phyloP scores from a whole-genome alignment of 768 basidiomycete species.

The Rhodotorula kratochvilovae region DNA sequence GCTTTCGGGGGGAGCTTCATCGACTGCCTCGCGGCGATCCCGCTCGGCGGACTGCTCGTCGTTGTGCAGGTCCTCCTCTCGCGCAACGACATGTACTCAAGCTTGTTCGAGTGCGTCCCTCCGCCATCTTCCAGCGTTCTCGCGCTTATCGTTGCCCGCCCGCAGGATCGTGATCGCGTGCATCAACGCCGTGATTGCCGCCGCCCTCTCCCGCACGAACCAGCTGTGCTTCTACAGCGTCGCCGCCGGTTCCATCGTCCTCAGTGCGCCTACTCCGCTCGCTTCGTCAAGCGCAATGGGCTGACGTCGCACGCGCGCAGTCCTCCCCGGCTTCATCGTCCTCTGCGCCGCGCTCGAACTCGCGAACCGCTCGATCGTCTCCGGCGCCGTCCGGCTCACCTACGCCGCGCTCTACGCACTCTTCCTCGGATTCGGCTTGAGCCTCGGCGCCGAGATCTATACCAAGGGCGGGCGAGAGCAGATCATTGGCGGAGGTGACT shows the following conservation, averaged over 20 bases:
- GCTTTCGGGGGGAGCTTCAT: conserved; percentile 70
- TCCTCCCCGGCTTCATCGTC: conserved; percentile 57
- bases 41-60: conserved; percentile 73
- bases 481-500: conserved; percentile 56
- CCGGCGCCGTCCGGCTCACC: conserved; percentile 73
- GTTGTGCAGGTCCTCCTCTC: conserved; percentile 62
- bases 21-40: conserved; percentile 65
- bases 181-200: conserved; percentile 72
- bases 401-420: conserved; percentile 60
- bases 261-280: conserved; percentile 48
- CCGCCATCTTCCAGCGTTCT: background rate
- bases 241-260: conserved; percentile 68
- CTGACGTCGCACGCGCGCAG: background rate
- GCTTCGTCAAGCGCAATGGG: too few relatives aligned
- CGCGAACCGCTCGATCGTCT: conserved; percentile 73
- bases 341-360: conserved; percentile 49
- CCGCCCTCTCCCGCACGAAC: conserved; percentile 62
- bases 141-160: background rate
- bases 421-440: conserved; percentile 65
- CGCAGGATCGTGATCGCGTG: conserved; percentile 63
- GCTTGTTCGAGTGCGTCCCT: conserved; percentile 59
- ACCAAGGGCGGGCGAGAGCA: conserved; percentile 54
- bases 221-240: conserved; percentile 75
- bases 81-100: conserved; percentile 66
- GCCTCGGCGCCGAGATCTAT: conserved; percentile 69